Evolutionary conservation across 2,329 filamentous ascomycete genomes (phyloP).

Genomic region (Chalara sp.): DNA sequence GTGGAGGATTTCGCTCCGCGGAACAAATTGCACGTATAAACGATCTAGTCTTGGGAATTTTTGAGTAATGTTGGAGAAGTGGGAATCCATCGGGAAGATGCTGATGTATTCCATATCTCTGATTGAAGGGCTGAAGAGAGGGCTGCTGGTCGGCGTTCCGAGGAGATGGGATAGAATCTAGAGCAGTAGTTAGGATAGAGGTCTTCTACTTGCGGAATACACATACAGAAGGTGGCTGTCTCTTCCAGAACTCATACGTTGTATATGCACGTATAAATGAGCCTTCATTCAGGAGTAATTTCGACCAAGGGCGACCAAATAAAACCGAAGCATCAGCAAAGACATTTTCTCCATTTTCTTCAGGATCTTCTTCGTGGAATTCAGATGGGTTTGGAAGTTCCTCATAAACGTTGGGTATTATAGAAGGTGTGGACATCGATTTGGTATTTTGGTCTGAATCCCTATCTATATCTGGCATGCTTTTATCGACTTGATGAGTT

Average conservation of each 20-base stretch:
- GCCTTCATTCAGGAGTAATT: constrained; percentile 58
- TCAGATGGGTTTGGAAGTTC: too few species aligned
- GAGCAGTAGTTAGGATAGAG: too few species aligned
- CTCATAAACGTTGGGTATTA: too few species aligned
- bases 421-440: too few species aligned
- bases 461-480: too few species aligned
- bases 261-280: constrained; percentile 61
- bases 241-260: constrained; percentile 65
- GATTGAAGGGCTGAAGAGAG: constrained; percentile 35
- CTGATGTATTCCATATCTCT: constrained; percentile 52
- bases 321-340: too few species aligned
- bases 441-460: too few species aligned
- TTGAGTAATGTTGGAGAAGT: constrained; percentile 45
- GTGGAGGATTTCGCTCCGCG: constrained; percentile 30
- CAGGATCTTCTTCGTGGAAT: too few species aligned
- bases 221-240: constrained; percentile 40
- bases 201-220: background rate
- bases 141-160: too few species aligned
- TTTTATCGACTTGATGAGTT: too few species aligned
- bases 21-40: constrained; percentile 47
- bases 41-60: constrained; percentile 43
- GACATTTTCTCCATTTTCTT: too few species aligned
- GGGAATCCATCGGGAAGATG: constrained; percentile 59
- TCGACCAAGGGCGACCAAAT: too few species aligned
- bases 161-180: constrained; percentile 46